These are phyloP conservation scores for Raddia distichophylla DNA, from an alignment of 176 grass and related monocot genomes.

Conservation along the genomic window DNA sequence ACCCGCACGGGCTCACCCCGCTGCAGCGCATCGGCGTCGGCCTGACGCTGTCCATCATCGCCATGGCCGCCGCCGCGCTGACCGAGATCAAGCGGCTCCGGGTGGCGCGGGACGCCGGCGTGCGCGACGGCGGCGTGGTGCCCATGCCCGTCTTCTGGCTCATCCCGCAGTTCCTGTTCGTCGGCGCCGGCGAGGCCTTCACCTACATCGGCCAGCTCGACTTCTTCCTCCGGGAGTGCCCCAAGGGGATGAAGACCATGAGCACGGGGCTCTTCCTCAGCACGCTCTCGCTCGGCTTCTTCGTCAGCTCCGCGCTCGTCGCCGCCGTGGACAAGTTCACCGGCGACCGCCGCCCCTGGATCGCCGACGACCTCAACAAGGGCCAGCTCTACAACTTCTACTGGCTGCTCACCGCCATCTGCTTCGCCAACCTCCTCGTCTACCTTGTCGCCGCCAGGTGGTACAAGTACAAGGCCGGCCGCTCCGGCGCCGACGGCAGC, in stretches of 20 bases:
- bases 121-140: neutral
- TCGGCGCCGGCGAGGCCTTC: constrained; percentile 82
- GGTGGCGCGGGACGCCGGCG: constrained; percentile 13
- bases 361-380: constrained; percentile 76
- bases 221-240: constrained; percentile 96
- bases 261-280: constrained; percentile 95
- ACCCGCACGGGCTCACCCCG: constrained; percentile 83
- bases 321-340: constrained; percentile 67
- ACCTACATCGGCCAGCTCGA: constrained; percentile 98
- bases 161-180: constrained; percentile 84
- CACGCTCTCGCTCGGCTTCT: constrained; percentile 88
- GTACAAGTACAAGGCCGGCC: constrained; percentile 83
- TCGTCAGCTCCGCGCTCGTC: constrained; percentile 82
- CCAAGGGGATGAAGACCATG: constrained; percentile 98
- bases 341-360: constrained; percentile 51
- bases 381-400: constrained; percentile 90
- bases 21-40: constrained; percentile 86
- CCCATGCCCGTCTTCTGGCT: constrained; percentile 82
- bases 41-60: constrained; percentile 61
- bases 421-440: constrained; percentile 55
- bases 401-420: constrained; percentile 76
- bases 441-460: constrained; percentile 72
- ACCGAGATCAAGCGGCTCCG: constrained; percentile 62
- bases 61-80: constrained; percentile 72
- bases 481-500: constrained; percentile 37